Base-by-base conservation (phyloP, 768 basidiomycete genomes). In the Phlegmacium glaucopus region DNA sequence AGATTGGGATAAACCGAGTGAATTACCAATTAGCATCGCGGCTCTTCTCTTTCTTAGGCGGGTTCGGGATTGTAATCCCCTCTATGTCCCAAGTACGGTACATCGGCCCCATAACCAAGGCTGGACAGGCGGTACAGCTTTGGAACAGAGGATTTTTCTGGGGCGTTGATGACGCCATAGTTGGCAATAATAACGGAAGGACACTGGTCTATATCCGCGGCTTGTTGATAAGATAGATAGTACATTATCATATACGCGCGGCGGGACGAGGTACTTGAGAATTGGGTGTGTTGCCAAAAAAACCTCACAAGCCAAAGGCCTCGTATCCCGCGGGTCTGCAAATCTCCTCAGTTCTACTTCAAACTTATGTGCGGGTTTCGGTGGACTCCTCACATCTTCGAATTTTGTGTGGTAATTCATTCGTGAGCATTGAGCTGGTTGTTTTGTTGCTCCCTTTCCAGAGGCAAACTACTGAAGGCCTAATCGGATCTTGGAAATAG, bases 51-150 rank as follows among this genome's bases (percentile, higher is more conserved):
- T 72, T 72, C 41, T 46, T 70, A 0, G 67, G 77, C 10, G 70
- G 80, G 2, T 80, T 81, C 45, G 78, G 66, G 6, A 68, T 87
- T 16, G 65, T 83, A 17, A 67, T 89, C 5, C 80, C 84, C 5
- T 79, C 71, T 42, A 90, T 90, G 80, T 68, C 77, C 48, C 86
- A 91, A 56, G 77, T 70, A 11, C 89, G 82, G 79, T 90, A 79
- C 58, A 63, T 67, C 3, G 88, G 88, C 1, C 87, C 86, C 0
- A 80, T 90, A 15, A 87, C 85, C 3, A 54, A 59, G 29, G 66
- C 57, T 7, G 69, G 7, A 72, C 82, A 9, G 88, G 88, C 3
- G 88, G 90, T 61, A 80, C 90, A 41, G 53, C 47, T 17, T 42
- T 73, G 28, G 77, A 78, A 57, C 64, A 42, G 37, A 44, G 39